Conservation (phyloP, 2,329 filamentous ascomycete genomes). For the Phaeosphaeria sp. region DNA sequence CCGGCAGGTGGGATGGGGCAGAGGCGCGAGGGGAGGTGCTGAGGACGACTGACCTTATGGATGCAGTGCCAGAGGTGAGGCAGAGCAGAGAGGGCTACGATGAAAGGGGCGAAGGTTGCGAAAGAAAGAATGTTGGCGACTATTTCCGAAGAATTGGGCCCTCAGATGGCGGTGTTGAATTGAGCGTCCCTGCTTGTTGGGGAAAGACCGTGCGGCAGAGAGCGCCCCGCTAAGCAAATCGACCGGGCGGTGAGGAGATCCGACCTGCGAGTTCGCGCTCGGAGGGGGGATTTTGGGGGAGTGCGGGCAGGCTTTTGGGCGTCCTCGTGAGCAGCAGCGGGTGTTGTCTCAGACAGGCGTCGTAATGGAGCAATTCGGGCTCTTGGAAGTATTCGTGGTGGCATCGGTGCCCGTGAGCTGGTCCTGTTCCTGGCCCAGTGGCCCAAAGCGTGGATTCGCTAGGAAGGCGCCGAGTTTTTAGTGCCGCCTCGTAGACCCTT, state of each 20-base stretch:
- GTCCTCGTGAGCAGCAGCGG: not conserved
- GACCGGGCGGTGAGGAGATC: constrained; percentile 44
- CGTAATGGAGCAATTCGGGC: constrained; percentile 4
- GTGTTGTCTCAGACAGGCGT: constrained; percentile 6
- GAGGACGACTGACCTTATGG: constrained; percentile 36
- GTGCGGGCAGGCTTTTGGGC: not conserved
- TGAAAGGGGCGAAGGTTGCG: constrained; percentile 36
- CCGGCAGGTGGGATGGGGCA: constrained; percentile 18
- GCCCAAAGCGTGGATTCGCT: constrained; percentile 18
- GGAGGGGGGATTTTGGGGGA: not conserved
- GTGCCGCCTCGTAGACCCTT: constrained; percentile 22
- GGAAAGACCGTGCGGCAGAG: constrained; percentile 21
- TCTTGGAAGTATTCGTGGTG: constrained; percentile 3
- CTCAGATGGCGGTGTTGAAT: constrained; percentile 39
- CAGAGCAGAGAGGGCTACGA: constrained; percentile 28
- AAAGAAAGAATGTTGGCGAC: constrained; percentile 26
- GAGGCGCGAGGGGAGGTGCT: constrained; percentile 10
- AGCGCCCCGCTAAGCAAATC: constrained; percentile 4
- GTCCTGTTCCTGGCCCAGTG: constrained; percentile 20
- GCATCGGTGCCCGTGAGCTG: constrained; percentile 11
- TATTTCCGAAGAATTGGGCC: constrained; percentile 41
- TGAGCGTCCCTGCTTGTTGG: constrained; percentile 38
- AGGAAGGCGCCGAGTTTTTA: constrained; percentile 19
- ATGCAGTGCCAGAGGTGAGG: constrained; percentile 24
- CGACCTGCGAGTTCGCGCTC: constrained; percentile 14